Evolutionary conservation across 75 land plant genomes (phyloP).

Genomic region (Pinus taeda): DNA sequence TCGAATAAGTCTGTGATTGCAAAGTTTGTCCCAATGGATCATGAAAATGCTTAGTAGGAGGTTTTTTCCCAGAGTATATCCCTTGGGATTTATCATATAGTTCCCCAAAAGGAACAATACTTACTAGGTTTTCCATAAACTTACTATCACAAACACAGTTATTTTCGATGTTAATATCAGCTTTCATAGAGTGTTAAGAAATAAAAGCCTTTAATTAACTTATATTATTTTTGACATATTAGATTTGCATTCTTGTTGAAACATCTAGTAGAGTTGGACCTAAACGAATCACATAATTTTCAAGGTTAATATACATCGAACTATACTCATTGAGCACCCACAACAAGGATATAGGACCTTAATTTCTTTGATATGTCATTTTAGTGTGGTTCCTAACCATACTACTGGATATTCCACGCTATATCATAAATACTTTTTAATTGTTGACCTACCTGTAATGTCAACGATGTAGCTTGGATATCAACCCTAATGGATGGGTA

Average conservation of each 20-base stretch:
- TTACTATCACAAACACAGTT: neutral
- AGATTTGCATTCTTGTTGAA: neutral
- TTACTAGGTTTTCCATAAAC: neutral
- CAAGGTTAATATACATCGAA: neutral
- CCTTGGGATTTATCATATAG: neutral
- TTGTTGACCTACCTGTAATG: no score
- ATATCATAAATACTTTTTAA: no score
- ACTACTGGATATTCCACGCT: neutral
- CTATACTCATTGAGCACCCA: neutral
- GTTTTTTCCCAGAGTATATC: neutral
- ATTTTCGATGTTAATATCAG: neutral
- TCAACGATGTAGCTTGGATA: no score
- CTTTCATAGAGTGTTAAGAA: neutral
- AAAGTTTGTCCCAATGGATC: neutral
- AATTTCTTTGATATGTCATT: neutral
- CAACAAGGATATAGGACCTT: neutral
- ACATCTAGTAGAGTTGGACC: no score
- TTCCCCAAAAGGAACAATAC: neutral
- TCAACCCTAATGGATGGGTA: no score
- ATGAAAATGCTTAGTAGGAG: neutral
- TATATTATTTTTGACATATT: neutral
- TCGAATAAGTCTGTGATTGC: neutral
- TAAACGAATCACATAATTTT: no score
- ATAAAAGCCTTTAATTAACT: neutral
- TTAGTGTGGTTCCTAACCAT: neutral